Evolutionary conservation across 140 eudicot genomes (phyloP).

Genomic region (Oenanthe javanica): DNA sequence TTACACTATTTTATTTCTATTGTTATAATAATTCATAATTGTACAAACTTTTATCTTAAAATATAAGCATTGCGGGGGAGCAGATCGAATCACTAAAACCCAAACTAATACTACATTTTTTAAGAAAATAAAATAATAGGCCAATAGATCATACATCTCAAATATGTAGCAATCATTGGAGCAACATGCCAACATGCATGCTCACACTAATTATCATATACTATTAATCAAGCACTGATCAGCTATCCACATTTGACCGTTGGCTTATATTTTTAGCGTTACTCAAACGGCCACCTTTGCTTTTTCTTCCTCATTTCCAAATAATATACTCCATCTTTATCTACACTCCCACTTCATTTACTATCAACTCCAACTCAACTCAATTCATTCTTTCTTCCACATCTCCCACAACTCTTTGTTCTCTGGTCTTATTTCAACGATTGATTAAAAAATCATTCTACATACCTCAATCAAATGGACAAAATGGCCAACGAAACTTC

Average conservation of each 20-base stretch:
- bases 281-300: background rate
- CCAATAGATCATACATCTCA: too few relatives aligned
- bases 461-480: background rate
- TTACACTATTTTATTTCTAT: too few relatives aligned
- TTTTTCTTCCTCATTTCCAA: background rate
- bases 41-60: too few relatives aligned
- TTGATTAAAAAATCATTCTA: background rate
- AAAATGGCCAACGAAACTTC: background rate
- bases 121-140: too few relatives aligned
- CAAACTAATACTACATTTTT: too few relatives aligned
- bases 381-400: background rate
- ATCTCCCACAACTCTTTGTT: background rate
- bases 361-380: constrained; percentile 3
- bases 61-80: too few relatives aligned
- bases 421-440: background rate
- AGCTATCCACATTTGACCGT: constrained; percentile 11
- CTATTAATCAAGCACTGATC: background rate
- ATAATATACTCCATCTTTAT: background rate
- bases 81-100: too few relatives aligned
- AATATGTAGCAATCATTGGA: too few relatives aligned
- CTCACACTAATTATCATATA: background rate
- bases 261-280: background rate
- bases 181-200: too few relatives aligned
- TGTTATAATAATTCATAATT: too few relatives aligned
- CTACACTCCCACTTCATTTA: background rate